Evolutionary conservation across 257 asterid species (phyloP), one percentile per base, ranked within the genome.

Genomic region (Ilex aquifolium): DNA sequence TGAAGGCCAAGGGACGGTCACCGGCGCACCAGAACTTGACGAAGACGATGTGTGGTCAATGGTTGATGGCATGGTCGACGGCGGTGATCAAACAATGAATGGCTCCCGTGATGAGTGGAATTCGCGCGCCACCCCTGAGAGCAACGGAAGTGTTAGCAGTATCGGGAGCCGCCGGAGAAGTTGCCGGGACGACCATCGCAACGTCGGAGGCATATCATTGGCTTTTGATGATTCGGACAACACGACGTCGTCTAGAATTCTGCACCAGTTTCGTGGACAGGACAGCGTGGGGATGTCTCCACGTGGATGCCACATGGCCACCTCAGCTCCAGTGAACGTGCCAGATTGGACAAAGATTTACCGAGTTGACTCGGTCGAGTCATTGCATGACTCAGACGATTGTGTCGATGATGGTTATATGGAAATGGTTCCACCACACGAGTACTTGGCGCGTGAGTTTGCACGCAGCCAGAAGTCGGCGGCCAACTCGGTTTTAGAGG

Each of bases 291-390:
- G 39, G 31, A 70, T 76, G 1, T 68, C 85, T 13, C 77, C 91
- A 56, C 80, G 78, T 65, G 81, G 83, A 5, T 64, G 70, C 48
- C 85, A 79, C 57, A 51, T 88, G 80, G 95, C 96, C 6, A 68
- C 79, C 0, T 87, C 96, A 5, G 91, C 91, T 3, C 97, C 96
- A 6, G 76, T 90, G 4, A 82, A 85, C 71, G 89, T 90, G 27
- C 96, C 96, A 0, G 91, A 90, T 46, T 90, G 97, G 96, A 83
- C 96, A 1, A 88, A 84, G 69, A 80, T 88, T 1, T 80, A 88
- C 53, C 88, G 93, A 40, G 82, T 73, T 2, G 70, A 79, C 79
- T 90, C 95, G 40, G 83, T 81, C 0, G 96, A 85, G 75, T 83
- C 95, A 2, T 32, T 85, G 44, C 90, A 76, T 2, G 91, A 81